Conservation (phyloP, 805 yeast species). For the Dipodascopsis tothii region DNA sequence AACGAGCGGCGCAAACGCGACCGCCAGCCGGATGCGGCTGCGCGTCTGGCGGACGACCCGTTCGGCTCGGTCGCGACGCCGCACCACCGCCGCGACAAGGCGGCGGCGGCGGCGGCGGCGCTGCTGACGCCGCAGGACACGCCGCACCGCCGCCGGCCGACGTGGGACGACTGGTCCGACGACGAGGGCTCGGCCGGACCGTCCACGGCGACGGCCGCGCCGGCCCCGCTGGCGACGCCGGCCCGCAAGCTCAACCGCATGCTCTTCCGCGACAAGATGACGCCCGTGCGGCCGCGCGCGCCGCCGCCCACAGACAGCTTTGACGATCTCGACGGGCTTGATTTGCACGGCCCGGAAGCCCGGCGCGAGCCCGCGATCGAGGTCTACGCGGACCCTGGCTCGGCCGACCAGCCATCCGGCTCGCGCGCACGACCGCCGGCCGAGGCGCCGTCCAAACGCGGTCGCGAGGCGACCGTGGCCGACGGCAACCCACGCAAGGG, state of each 20-base stretch:
- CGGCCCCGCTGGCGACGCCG: too few relatives aligned
- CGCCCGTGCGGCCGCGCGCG: too few relatives aligned
- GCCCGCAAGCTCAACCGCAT: too few relatives aligned
- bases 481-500: conserved; percentile 6
- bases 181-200: too few relatives aligned
- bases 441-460: not conserved
- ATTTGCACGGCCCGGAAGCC: too few relatives aligned
- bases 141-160: conserved; percentile 9
- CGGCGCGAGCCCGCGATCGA: too few relatives aligned
- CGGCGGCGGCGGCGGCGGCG: conserved; percentile 16
- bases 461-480: not conserved
- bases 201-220: too few relatives aligned
- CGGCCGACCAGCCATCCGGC: not conserved
- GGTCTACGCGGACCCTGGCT: not conserved
- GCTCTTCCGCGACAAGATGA: too few relatives aligned
- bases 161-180: conserved; percentile 2
- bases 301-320: too few relatives aligned
- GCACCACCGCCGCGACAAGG: conserved; percentile 12
- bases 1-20: conserved; percentile 1
- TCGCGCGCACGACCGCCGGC: too few relatives aligned
- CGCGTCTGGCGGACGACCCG: not conserved
- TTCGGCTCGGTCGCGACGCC: conserved; percentile 2
- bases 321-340: too few relatives aligned
- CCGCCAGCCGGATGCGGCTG: not conserved
- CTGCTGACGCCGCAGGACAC: conserved; percentile 21